Base-by-base conservation (phyloP, 2,329 filamentous ascomycete genomes). In the Parafenestella ontariensis region DNA sequence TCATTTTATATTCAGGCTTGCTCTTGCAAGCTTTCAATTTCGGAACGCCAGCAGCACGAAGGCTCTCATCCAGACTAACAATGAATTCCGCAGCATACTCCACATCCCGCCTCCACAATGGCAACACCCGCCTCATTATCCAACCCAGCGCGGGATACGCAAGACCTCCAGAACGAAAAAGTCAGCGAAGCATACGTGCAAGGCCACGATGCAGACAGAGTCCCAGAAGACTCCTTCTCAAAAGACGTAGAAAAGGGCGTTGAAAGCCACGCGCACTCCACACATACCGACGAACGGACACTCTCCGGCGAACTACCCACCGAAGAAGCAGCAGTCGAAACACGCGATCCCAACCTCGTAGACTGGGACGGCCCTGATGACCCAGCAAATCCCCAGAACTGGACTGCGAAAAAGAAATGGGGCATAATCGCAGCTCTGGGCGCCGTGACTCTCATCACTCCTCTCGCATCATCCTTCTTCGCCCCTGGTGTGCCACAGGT, bases 401-500 rank as follows among this genome's bases (percentile, higher is more conserved):
- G 75, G 76, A 39, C 69, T 4, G 39, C 45, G n/a, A 58, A 39
- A 24, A 74, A 65, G 57, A 77, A 77, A 61, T 77, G 75, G 74
- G 49, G 57, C 6, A 71, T 74, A 24, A 66, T 78, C 33, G 65
- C 56, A 18, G 59, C 70, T 21, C 56, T 78, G 13, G 71, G 70
- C 13, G 54, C 62, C 24, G 63, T 75, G 9, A 77, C 77, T 0
- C 65, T 79, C 36, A 68, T 78, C 49, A 75, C 75, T 52, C 73
- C 75, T 1, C 64, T 77, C 3, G 74, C 67, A 8, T 76, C 73
- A 2, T 73, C 70, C 15, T 75, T 76, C 55, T 77, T 77, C 56
- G 88, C 88, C 0, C 88, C 89, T 0, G 87, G 84, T 11, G 85
- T 90, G 0, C 83, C 85, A 0, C 75, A 84, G 51, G 71, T 77